Base-by-base conservation (phyloP, 192 early-diverging fungal species). In the Coemansia sp. region DNA sequence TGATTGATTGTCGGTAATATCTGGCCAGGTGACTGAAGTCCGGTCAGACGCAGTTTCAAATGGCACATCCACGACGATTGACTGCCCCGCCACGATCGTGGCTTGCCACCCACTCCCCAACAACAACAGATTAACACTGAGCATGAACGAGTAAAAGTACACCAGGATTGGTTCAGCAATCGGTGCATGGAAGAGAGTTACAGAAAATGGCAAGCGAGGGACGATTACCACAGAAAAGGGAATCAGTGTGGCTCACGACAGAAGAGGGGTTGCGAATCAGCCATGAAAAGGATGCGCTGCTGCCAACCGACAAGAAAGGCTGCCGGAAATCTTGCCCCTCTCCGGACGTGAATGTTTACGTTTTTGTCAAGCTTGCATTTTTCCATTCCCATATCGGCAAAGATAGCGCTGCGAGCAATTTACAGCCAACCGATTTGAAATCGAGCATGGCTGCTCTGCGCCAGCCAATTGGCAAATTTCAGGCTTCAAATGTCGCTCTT, bases 341-440 rank as follows among this genome's bases (percentile, higher is more conserved):
- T 2, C 2, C 26, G 4, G 26, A 10, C 39, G 39, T 10, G 2
- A 48, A 4, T 48, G 45, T 48, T 48, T 48, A 48, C 45, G 18
- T 48, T 48, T 48, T 14, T 14, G 39, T 41, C 11, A 10, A 13
- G 16, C 9, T 50, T 50, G n/a, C 20, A 9, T 50, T 18, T 22
- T 50, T 22, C 19, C 18, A 13, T 9, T 19, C 18, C 16, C 19
- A 19, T 50, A 53, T 53, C 2, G 26, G 26, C 26, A 27, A 27
- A 24, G 22, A 26, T 53, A 53, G 51, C 3, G 51, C 51, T 23
- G 22, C 51, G 12, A 23, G 24, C 13, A 14, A 5, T 3, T 53
- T 9, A 0, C 52, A 54, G 52, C 52, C 52, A 54, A 54, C 52
- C 52, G 52, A 54, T 54, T 54, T 26, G 26, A 54, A 26, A 54